Base-by-base conservation (phyloP, 2,329 filamentous ascomycete genomes). In the Dothidotthia symphoricarpi region DNA sequence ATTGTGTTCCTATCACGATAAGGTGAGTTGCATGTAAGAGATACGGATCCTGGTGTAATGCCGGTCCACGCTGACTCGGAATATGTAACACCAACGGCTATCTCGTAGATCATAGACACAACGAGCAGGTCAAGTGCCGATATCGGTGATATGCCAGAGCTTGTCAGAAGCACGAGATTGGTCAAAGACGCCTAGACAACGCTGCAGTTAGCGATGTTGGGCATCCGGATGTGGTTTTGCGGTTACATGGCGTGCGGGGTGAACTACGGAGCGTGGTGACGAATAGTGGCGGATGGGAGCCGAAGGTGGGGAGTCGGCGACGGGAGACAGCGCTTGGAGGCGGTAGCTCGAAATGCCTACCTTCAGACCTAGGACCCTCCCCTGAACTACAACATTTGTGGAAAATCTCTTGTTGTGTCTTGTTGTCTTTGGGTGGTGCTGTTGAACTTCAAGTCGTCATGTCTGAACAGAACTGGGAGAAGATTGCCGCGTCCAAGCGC, bases 401-500 rank as follows among this genome's bases (percentile, higher is more conserved):
- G 24, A 24, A 5, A 6, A 5, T 26, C 32, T 26, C 33, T 26
- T 25, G 13, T 10, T 12, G 24, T 34, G 22, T 31, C 16, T 24
- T 36, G 32, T n/a, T 34, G 25, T 19, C 35, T 16, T 34, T 7
- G 19, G 29, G 16, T 14, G 28, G 31, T 27, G 25, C 16, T 31
- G 39, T 34, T 36, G 10, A 30, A 28, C 6, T 43, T 19, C 24
- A 26, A 33, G 22, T 36, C 16, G 50, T 39, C 43, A 51, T 49
- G 44, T 43, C 49, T 16, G 45, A 38, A 22, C 44, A 43, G 36
- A 55, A 52, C 19, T 79, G 76, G 76, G 62, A 65, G 32, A 63
- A 67, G 43, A 69, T 73, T 34, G 61, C 66, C 19, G 56, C 64
- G n/a, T 62, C 61, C 34, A 71, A 74, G 41, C 70, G 71, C 37